Evolutionary conservation across 352 stramenopile genomes (phyloP).

Genomic region (Phytopythium mirpurense): DNA sequence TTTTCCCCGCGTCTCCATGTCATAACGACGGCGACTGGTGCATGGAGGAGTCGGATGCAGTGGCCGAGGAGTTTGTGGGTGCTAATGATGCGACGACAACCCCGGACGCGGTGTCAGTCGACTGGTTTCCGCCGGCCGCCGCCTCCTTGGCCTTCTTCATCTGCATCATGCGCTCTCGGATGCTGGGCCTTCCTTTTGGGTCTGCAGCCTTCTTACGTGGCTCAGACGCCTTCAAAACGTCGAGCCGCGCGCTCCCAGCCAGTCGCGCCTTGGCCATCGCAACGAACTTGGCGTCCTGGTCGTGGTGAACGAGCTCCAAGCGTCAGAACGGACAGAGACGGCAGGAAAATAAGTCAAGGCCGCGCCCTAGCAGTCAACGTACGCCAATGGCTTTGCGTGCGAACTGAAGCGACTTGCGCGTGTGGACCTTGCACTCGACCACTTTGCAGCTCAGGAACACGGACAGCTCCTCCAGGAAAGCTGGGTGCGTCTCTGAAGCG

Average conservation of each 20-base stretch:
- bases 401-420: slow-evolving; percentile 45
- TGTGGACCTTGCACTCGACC: slow-evolving; percentile 60
- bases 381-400: slow-evolving; percentile 45
- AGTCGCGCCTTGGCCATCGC: slow-evolving; percentile 54
- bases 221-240: slow-evolving; percentile 61
- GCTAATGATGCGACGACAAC: slow-evolving; percentile 16
- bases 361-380: slow-evolving; percentile 10
- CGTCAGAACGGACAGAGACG: too few relatives aligned
- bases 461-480: slow-evolving; percentile 51
- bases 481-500: slow-evolving; percentile 30
- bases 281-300: slow-evolving; percentile 49
- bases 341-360: too few relatives aligned
- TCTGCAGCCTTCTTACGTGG: slow-evolving; percentile 23
- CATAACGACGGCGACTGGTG: slow-evolving; percentile 19
- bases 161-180: slow-evolving; percentile 50
- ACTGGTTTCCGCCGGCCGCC: slow-evolving; percentile 19
- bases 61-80: slow-evolving; percentile 1
- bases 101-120: slow-evolving; percentile 21
- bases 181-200: slow-evolving; percentile 21
- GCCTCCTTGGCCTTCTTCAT: slow-evolving; percentile 39
- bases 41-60: slow-evolving; percentile 14
- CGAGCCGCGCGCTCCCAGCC: slow-evolving; percentile 38
- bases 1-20: slow-evolving; percentile 13
- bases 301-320: neutral
- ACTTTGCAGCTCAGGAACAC: slow-evolving; percentile 62